These are phyloP conservation scores for Epithele typhae DNA, from an alignment of 768 basidiomycete species.

Conservation along the genomic window DNA sequence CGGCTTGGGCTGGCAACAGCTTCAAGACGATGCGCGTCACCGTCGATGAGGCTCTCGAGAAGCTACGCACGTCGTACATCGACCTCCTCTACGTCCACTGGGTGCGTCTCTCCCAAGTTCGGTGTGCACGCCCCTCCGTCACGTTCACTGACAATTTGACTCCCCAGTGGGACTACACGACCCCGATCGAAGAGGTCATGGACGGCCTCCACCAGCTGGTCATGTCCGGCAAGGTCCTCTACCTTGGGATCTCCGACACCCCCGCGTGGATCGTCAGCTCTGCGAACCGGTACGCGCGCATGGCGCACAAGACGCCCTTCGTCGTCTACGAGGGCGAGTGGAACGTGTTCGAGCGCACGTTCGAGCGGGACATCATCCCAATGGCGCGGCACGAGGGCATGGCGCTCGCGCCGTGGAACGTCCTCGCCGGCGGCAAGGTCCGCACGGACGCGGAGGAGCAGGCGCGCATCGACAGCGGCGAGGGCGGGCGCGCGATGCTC, in stretches of 20 bases:
- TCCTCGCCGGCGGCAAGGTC: constrained; percentile 35
- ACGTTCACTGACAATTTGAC: background rate
- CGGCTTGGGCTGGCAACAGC: constrained; percentile 30
- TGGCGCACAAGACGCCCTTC: constrained; percentile 35
- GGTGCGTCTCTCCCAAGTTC: constrained; percentile 24
- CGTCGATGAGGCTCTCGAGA: constrained; percentile 33
- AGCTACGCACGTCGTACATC: constrained; percentile 40
- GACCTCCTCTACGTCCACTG: constrained; percentile 44
- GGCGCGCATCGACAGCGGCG: constrained; percentile 19
- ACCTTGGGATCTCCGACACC: constrained; percentile 23
- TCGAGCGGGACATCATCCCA: constrained; percentile 38
- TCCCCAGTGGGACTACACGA: constrained; percentile 42
- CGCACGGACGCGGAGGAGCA: constrained; percentile 32
- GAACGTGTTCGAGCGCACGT: constrained; percentile 27
- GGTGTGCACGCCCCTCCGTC: constrained; percentile 8
- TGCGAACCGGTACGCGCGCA: constrained; percentile 33
- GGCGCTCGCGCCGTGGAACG: constrained; percentile 36
- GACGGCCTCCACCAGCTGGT: constrained; percentile 48
- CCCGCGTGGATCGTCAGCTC: constrained; percentile 31
- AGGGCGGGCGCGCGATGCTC: constrained; percentile 13
- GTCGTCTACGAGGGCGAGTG: constrained; percentile 34
- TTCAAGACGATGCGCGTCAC: constrained; percentile 34
- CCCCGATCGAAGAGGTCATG: constrained; percentile 54
- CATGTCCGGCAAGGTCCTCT: constrained; percentile 41
- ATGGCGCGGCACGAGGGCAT: constrained; percentile 20